Evolutionary conservation across 2,329 filamentous ascomycete species (phyloP).

Genomic region (Colletotrichum navitas): DNA sequence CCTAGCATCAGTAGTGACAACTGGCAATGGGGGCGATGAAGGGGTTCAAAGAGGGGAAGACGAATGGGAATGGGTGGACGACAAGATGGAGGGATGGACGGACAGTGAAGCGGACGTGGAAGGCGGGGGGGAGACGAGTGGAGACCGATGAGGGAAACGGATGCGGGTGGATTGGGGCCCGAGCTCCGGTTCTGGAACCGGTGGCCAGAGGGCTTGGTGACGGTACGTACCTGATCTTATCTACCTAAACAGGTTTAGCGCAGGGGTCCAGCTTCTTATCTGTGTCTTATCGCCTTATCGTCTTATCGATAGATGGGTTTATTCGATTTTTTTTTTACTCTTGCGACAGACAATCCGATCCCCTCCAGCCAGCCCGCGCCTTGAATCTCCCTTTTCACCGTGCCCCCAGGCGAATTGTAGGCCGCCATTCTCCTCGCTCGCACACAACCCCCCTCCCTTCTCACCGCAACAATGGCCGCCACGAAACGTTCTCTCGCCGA

Average conservation of each 20-base stretch:
- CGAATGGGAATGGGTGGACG: not conserved
- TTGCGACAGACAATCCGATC: conserved; percentile 16
- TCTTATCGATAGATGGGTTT: conserved; percentile 36
- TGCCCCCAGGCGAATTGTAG: conserved; percentile 6
- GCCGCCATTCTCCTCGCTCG: not conserved
- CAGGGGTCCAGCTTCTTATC: not conserved
- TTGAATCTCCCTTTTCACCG: not conserved
- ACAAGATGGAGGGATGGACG: not conserved
- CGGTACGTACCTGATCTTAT: not conserved
- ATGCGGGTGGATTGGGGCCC: conserved; percentile 14
- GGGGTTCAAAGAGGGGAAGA: not conserved
- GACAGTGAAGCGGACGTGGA: conserved; percentile 8
- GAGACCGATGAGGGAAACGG: conserved; percentile 21
- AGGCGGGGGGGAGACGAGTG: conserved; percentile 10
- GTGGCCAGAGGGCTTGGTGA: not conserved
- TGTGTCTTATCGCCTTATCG: not conserved
- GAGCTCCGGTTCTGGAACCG: conserved; percentile 25
- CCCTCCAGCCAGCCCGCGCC: conserved; percentile 1
- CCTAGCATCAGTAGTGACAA: conserved; percentile 13
- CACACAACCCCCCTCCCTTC: not conserved
- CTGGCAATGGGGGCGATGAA: conserved; percentile 26
- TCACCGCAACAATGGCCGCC: conserved; percentile 51
- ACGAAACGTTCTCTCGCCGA: conserved; percentile 54
- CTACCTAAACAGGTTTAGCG: conserved; percentile 19
- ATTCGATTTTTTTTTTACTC: conserved; percentile 3